Evolutionary conservation across 2,329 filamentous ascomycete species (phyloP).

Genomic region (Chaetomium strumarium): DNA sequence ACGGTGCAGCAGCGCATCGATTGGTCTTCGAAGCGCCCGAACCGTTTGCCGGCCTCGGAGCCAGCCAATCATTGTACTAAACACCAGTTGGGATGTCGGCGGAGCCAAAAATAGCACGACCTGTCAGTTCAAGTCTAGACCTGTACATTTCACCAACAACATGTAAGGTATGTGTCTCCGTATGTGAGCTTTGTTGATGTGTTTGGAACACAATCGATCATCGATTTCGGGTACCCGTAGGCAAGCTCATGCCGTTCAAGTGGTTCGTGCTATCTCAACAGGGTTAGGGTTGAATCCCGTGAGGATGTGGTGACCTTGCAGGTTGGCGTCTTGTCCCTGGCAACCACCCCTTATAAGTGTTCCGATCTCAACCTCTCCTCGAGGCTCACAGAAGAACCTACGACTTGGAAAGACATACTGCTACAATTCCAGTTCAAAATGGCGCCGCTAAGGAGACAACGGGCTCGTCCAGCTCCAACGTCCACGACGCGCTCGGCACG

Average conservation of each 20-base stretch:
- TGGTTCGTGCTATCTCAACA: no score
- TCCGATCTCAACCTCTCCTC: neutral
- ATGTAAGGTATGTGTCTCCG: no score
- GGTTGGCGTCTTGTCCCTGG: no score
- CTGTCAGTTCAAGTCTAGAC: no score
- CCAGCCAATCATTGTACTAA: slow-evolving; percentile 1
- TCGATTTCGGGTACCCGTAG: no score
- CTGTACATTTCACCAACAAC: no score
- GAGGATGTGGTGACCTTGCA: no score
- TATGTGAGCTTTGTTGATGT: no score
- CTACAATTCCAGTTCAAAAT: neutral
- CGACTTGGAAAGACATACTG: neutral
- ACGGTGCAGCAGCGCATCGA: neutral
- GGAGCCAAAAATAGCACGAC: neutral
- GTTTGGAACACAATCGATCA: no score
- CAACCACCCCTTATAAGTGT: neutral
- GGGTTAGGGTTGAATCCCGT: no score
- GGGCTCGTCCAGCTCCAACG: neutral
- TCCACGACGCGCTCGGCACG: neutral
- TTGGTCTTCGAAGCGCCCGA: slow-evolving; percentile 5
- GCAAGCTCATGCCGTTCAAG: no score
- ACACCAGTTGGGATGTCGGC: neutral
- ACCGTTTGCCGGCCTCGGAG: neutral
- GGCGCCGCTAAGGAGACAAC: neutral
- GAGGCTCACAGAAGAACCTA: neutral